Conservation (phyloP, 345 rosid genomes). For the Populus simonii region DNA sequence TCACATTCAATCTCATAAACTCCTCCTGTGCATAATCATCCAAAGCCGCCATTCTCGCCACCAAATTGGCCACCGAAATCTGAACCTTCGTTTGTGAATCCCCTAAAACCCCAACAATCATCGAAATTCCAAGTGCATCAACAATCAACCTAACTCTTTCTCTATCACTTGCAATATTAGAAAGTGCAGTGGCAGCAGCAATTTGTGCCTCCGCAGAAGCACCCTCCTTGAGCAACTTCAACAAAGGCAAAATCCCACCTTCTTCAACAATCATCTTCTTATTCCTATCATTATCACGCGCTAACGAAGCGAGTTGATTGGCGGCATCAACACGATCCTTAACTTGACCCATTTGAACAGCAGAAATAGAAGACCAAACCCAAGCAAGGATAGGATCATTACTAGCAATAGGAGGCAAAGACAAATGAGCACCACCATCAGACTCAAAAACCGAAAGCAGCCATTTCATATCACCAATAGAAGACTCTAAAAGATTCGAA, state of each 20-base stretch:
- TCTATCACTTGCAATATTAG: slow-evolving; percentile 29
- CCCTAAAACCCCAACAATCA: slow-evolving; percentile 44
- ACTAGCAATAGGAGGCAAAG: slow-evolving; percentile 62
- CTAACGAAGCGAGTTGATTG: slow-evolving; percentile 48
- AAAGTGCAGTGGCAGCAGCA: slow-evolving; percentile 46
- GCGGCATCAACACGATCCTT: slow-evolving; percentile 52
- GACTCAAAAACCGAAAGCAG: slow-evolving; percentile 45
- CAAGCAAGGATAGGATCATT: slow-evolving; percentile 68
- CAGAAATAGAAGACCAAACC: slow-evolving; percentile 57
- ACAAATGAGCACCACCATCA: slow-evolving; percentile 30
- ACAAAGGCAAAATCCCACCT: slow-evolving; percentile 45
- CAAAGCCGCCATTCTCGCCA: slow-evolving; percentile 48
- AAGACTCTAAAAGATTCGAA: slow-evolving; percentile 43
- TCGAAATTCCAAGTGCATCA: slow-evolving; percentile 35
- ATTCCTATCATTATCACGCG: slow-evolving; percentile 52
- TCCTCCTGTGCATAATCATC: slow-evolving; percentile 45
- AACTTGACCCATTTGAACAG: slow-evolving; percentile 48
- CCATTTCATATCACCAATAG: slow-evolving; percentile 62
- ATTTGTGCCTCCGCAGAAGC: slow-evolving; percentile 46
- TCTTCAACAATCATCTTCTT: slow-evolving; percentile 61
- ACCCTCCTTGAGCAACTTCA: slow-evolving; percentile 54
- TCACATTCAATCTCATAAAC: slow-evolving; percentile 46
- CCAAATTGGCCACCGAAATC: slow-evolving; percentile 46
- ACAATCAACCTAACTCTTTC: slow-evolving; percentile 41
- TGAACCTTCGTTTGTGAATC: slow-evolving; percentile 52